Conservation (phyloP, 192 early-diverging fungal species). For the Backusella tuberculispora region DNA sequence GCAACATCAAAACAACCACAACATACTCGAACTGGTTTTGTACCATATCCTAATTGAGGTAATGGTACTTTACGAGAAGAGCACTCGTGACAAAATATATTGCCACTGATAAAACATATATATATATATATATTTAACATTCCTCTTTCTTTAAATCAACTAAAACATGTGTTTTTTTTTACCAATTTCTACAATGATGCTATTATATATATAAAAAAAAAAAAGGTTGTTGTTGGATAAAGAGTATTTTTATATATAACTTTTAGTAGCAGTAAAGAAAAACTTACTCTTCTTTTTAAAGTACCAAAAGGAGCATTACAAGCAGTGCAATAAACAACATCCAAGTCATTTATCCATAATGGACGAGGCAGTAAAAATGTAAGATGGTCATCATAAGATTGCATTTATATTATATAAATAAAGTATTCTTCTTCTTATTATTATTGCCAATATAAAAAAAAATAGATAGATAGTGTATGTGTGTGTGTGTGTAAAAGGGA, state of each 20-base stretch:
- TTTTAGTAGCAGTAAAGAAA: too few relatives aligned
- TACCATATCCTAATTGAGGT: slow-evolving; percentile 56
- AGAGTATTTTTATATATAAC: too few relatives aligned
- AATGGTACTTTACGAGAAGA: slow-evolving; percentile 54
- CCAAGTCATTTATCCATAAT: slow-evolving; percentile 53
- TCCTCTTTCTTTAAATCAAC: too few relatives aligned
- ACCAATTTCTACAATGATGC: slow-evolving; percentile 69
- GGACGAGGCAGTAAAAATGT: slow-evolving; percentile 53
- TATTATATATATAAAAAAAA: slow-evolving; percentile 24
- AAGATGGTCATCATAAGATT: slow-evolving; percentile 28
- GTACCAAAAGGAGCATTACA: slow-evolving; percentile 49
- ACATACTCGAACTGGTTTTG: slow-evolving; percentile 58
- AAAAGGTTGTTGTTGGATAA: too few relatives aligned
- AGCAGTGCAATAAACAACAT: slow-evolving; percentile 46
- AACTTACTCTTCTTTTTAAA: slow-evolving; percentile 51
- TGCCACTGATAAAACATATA: slow-evolving; percentile 46
- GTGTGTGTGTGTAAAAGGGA: too few relatives aligned
- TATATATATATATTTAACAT: not conserved
- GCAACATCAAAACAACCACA: slow-evolving; percentile 60
- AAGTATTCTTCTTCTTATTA: too few relatives aligned
- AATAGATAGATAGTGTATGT: too few relatives aligned
- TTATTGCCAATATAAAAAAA: not conserved
- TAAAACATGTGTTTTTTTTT: not conserved
- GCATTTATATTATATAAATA: slow-evolving; percentile 24
- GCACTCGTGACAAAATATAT: slow-evolving; percentile 61